Conservation (phyloP, 2,329 filamentous ascomycete species). For the Cladosporium sp. region DNA sequence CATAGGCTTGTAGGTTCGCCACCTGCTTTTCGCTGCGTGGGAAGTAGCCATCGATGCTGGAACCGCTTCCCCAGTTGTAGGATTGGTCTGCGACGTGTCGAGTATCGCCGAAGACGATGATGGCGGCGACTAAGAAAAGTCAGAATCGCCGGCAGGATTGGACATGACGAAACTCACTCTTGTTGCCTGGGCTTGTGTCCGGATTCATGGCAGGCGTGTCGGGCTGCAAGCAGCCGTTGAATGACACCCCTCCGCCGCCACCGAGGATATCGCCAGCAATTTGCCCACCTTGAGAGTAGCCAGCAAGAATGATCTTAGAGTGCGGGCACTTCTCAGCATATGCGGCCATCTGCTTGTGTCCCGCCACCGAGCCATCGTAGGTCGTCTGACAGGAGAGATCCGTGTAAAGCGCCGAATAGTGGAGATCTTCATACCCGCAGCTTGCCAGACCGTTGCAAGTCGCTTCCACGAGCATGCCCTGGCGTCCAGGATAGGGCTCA, state of each 20-base stretch:
- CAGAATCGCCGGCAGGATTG: neutral
- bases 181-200: conserved; percentile 20
- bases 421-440: conserved; percentile 39
- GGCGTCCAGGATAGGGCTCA: conserved; percentile 40
- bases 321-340: conserved; percentile 24
- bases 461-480: conserved; percentile 35
- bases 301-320: conserved; percentile 23
- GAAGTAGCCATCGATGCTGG: conserved; percentile 22
- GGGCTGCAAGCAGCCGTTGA: conserved; percentile 24
- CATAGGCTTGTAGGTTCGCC: conserved; percentile 19
- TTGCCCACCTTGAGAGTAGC: conserved; percentile 24
- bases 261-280: conserved; percentile 25
- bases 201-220: conserved; percentile 22
- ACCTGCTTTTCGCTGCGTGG: conserved; percentile 21
- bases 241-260: conserved; percentile 22
- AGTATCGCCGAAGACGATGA: conserved; percentile 24
- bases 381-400: conserved; percentile 24
- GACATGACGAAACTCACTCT: conserved; percentile 6
- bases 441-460: conserved; percentile 33
- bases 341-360: conserved; percentile 21
- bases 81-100: conserved; percentile 24
- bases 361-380: conserved; percentile 25
- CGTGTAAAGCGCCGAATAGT: conserved; percentile 22
- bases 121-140: conserved; percentile 21
- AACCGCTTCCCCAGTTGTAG: conserved; percentile 26